These are phyloP conservation scores for Lotmaria passim DNA, from an alignment of 208 protist species.

Conservation along the genomic window DNA sequence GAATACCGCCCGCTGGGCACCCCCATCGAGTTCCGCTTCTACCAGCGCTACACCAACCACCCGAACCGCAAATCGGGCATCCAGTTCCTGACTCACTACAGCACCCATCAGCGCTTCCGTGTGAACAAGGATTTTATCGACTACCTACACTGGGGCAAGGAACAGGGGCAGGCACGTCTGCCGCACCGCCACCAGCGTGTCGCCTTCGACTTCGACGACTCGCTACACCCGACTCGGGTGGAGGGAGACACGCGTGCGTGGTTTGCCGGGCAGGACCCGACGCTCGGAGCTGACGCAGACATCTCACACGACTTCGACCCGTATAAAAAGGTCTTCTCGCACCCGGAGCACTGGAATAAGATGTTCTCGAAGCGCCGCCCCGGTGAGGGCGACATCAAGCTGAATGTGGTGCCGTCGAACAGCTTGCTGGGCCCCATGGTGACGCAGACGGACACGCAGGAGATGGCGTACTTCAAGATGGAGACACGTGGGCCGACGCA, in stretches of 20 bases:
- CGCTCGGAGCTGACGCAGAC: constrained; percentile 62
- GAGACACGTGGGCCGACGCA: constrained; percentile 72
- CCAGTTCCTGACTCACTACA: constrained; percentile 92
- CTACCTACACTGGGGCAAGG: constrained; percentile 92
- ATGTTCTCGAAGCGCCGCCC: constrained; percentile 89
- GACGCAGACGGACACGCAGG: constrained; percentile 77
- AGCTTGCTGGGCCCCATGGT: constrained; percentile 80
- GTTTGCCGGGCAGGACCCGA: constrained; percentile 79
- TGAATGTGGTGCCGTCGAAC: constrained; percentile 60
- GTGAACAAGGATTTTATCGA: constrained; percentile 92
- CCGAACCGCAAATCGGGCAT: constrained; percentile 88
- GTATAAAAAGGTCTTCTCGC: constrained; percentile 81
- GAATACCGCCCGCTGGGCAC: constrained; percentile 82
- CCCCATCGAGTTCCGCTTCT: constrained; percentile 93
- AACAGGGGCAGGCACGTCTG: constrained; percentile 89
- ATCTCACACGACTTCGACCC: constrained; percentile 72
- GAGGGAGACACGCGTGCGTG: constrained; percentile 43
- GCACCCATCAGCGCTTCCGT: constrained; percentile 87
- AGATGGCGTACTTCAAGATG: constrained; percentile 61
- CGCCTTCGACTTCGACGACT: constrained; percentile 91
- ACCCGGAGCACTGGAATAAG: constrained; percentile 92
- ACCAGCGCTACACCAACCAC: constrained; percentile 92
- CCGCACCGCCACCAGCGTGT: constrained; percentile 91
- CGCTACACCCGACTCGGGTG: constrained; percentile 70
- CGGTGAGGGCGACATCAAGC: constrained; percentile 83